Percentiles rank a stretch among this genome's conserved stretches.
These are phyloP conservation scores for Paracamarosporium sp. DNA, from an alignment of 2,329 filamentous ascomycete genomes.

Conservation along the genomic window DNA sequence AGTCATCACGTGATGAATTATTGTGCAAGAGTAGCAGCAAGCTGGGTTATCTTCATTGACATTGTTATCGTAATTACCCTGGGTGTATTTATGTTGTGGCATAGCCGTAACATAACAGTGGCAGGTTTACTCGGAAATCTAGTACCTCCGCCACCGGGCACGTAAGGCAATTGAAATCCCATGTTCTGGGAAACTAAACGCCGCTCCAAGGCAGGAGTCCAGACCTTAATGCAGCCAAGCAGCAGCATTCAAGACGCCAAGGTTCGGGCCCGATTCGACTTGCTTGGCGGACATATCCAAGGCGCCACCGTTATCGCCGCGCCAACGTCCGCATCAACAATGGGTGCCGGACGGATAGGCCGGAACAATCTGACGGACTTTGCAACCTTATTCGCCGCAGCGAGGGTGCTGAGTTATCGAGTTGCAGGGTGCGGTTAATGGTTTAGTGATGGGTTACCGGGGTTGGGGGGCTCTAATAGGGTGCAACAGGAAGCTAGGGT, in stretches of 20 bases:
- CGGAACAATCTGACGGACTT: not conserved
- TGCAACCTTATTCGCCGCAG: slow-evolving; percentile 3
- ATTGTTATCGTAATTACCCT: too few species aligned
- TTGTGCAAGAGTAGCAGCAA: too few species aligned
- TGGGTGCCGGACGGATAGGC: not conserved
- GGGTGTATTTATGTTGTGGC: too few species aligned
- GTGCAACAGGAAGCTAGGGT: not conserved
- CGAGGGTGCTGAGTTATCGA: slow-evolving; percentile 2
- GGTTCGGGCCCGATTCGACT: not conserved
- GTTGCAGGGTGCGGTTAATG: not conserved
- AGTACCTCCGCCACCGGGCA: not conserved
- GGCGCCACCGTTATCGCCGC: slow-evolving; percentile 8
- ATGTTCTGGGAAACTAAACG: not conserved
- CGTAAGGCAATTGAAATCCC: not conserved
- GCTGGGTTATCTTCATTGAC: too few species aligned
- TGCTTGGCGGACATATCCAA: not conserved
- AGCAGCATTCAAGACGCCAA: not conserved
- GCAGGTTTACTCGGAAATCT: not conserved
- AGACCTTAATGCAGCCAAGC: not conserved
- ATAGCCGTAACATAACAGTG: too few species aligned
- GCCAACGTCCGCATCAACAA: slow-evolving; percentile 1
- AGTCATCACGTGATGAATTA: too few species aligned
- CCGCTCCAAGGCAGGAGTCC: not conserved
- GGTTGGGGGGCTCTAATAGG: not conserved
- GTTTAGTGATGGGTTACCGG: not conserved